A percentile compares a stretch with the other conserved stretches of the same genome.
Conservation (phyloP, 495 filamentous ascomycete genomes). For the Xylona heveae region DNA sequence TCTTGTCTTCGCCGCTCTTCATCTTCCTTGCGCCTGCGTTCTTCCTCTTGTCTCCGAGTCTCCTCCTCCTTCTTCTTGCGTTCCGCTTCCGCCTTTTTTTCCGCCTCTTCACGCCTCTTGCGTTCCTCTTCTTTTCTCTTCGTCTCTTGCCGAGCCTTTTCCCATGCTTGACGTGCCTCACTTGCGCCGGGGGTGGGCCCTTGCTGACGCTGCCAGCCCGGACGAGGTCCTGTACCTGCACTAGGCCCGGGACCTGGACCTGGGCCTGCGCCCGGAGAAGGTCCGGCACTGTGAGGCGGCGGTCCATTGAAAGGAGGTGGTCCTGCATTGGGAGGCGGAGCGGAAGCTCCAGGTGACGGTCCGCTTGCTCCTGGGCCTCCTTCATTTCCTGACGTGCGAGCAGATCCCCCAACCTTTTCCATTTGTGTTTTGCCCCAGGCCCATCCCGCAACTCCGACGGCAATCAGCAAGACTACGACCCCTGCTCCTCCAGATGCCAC, state of each 20-base stretch:
- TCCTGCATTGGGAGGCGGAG: conserved; percentile 1
- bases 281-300: not conserved
- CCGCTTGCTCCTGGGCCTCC: conserved; percentile 2
- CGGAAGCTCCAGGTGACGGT: not conserved
- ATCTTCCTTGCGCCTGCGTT: conserved; percentile 23
- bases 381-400: not conserved
- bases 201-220: conserved; percentile 2
- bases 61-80: conserved; percentile 16
- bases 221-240: not conserved
- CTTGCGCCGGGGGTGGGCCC: not conserved
- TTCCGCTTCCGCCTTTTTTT: conserved; percentile 19
- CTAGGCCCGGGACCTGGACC: not conserved
- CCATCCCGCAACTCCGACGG: conserved; percentile 59
- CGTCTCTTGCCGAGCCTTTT: conserved; percentile 11
- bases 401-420: conserved; percentile 13
- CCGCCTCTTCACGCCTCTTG: conserved; percentile 15
- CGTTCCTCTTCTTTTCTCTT: conserved; percentile 21
- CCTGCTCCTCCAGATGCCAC: conserved; percentile 37
- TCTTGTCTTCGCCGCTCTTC: conserved; percentile 17
- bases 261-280: not conserved
- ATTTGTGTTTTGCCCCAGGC: conserved; percentile 44
- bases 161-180: conserved; percentile 10
- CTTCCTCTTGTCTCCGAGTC: conserved; percentile 9
- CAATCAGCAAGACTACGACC: conserved; percentile 35
- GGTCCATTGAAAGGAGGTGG: conserved; percentile 5